Base-by-base conservation (phyloP, 371 early-diverging fungal species). In the Fennellomyces sp. region DNA sequence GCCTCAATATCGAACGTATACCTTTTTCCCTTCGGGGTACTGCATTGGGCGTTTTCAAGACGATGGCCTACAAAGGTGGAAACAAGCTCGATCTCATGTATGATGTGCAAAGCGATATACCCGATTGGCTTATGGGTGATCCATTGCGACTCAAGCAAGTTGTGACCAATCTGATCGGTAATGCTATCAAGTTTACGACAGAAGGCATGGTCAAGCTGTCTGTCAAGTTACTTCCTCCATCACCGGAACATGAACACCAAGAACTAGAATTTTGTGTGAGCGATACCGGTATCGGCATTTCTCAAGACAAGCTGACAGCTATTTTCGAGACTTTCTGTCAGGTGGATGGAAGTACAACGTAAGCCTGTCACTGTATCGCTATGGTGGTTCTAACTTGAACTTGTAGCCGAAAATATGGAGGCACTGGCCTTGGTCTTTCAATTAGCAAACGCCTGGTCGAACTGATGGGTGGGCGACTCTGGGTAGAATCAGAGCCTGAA, bases 221-320 rank as follows among this genome's bases (percentile, higher is more conserved):
- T 19, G 74, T 81, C 35, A 83, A 79, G 17, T 66, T 70, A 8
- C 66, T 75, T 54, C 64, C 60, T 49, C 55, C 60, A 61, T 58
- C 66, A 50, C 56, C 75, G 8, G 73, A 68, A 38, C 72, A 76
- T 33, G 65, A 78, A 26, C 69, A 83, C 11, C 73, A 78, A 39
- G 49, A 36, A 15, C 69, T 91, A 4, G 80, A 86, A 51, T 75
- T 93, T 33, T 87, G 87, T 59, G 91, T 94, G 21, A 72, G 73
- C 25, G 95, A 95, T 63, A 90, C 90, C 0, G 96, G 96, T 31
- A 93, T 94, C 27, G 96, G 94, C n/a, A 94, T 94, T 60, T 76
- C 86, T 47, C 80, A 85, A 38, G 89, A 90, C 51, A 90, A 87
- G 63, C 73, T 89, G 45, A 75, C 82, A 49, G 72, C 85, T 19